phyloP scores from a whole-genome alignment of 2,329 filamentous ascomycete species.

The Cryphonectria japonica region DNA sequence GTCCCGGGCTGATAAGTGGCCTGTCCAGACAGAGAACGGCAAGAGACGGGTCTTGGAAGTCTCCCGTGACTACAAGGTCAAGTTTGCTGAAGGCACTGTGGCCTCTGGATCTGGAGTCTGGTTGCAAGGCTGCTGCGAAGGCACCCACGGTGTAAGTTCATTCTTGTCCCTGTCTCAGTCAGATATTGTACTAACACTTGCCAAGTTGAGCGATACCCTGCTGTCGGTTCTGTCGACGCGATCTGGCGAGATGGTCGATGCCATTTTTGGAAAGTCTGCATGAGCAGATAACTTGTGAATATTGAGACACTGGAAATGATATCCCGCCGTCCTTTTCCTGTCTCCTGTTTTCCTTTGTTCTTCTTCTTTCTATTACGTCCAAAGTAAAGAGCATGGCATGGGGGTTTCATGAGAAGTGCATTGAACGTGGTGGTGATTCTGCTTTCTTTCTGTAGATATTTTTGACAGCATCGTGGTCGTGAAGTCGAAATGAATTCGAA shows the following conservation, averaged over 20 bases:
- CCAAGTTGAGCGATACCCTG: conserved; percentile 76
- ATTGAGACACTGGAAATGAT: neutral
- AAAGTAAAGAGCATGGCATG: conserved; percentile 4
- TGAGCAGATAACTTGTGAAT: conserved; percentile 13
- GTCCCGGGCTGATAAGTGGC: conserved; percentile 24
- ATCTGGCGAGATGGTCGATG: conserved; percentile 77
- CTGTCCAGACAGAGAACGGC: conserved; percentile 27
- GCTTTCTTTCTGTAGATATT: neutral
- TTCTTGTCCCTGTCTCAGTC: conserved; percentile 1
- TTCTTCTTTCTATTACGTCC: neutral
- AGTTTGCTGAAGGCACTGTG: conserved; percentile 70
- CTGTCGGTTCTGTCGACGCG: conserved; percentile 77
- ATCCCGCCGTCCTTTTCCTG: neutral
- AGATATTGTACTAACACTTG: conserved; percentile 31
- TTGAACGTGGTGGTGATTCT: conserved; percentile 6
- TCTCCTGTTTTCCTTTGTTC: neutral
- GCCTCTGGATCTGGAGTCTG: conserved; percentile 78
- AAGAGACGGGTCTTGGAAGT: conserved; percentile 63
- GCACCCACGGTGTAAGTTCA: conserved; percentile 81
- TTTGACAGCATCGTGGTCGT: neutral
- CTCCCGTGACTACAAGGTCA: conserved; percentile 76
- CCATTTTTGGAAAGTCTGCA: conserved; percentile 62
- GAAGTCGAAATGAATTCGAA: neutral
- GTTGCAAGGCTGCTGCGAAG: conserved; percentile 93
- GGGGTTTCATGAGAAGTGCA: conserved; percentile 11